A percentile compares a stretch with the other conserved stretches of the same genome.
phyloP scores from a whole-genome alignment of 176 grass and related monocot genomes.

The Phoenix dactylifera region DNA sequence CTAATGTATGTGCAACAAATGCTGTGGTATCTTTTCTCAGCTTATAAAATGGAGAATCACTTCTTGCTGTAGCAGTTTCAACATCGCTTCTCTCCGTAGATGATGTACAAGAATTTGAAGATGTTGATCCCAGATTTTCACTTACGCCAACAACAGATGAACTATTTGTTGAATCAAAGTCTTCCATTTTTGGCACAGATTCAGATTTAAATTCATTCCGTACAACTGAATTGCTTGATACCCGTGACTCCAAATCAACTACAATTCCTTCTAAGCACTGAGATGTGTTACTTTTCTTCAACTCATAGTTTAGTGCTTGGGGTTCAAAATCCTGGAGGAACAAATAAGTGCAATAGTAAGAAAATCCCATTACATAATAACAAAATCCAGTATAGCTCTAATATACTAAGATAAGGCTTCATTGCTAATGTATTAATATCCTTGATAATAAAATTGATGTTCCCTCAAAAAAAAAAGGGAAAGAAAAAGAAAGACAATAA shows the following conservation, averaged over 20 bases:
- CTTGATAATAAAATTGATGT: too few relatives aligned
- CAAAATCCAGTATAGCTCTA: background rate
- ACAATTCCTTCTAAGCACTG: constrained; percentile 29
- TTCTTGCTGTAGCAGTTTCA: constrained; percentile 38
- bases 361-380: background rate
- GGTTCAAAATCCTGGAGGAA: constrained; percentile 35
- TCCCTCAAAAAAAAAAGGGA: too few relatives aligned
- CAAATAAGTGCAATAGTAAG: background rate
- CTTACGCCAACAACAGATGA: background rate
- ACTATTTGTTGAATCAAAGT: constrained; percentile 3
- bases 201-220: constrained; percentile 19
- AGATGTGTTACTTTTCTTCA: constrained; percentile 31
- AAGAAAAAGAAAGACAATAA: too few relatives aligned
- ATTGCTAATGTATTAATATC: too few relatives aligned
- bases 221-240: constrained; percentile 28
- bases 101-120: constrained; percentile 24
- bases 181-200: background rate
- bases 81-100: constrained; percentile 24
- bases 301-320: constrained; percentile 10
- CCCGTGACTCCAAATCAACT: constrained; percentile 34
- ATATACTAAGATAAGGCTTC: background rate
- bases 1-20: constrained; percentile 69
- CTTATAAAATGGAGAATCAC: constrained; percentile 76
- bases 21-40: constrained; percentile 73
- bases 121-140: constrained; percentile 19